Evolutionary conservation across 306 rosid species (phyloP), one percentile per base, ranked within the genome.

Genomic region (Vachellia collinsii): DNA sequence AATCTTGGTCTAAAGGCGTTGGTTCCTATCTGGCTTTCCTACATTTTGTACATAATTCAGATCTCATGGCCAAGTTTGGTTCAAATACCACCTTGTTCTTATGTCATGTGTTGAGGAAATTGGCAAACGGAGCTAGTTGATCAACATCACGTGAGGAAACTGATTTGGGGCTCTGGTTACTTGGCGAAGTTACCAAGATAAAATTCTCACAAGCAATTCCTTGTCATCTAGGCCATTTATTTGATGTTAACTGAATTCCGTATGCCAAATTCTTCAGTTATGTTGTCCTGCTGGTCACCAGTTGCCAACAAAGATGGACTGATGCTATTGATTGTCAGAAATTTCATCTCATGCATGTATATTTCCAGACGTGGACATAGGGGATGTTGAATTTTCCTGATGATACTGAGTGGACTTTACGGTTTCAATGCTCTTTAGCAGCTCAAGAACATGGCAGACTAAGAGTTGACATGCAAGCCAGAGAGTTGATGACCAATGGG

Each of bases 1-100:
- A 87, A 17, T 59, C 41, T 50, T 65, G 79, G 76, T 61, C 70
- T 44, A 16, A 20, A 62, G 61, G 39, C 17, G 14, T 82, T 76
- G 39, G 69, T 65, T 73, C 56, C 70, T 36, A 38, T 43, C 59
- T 34, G 70, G 79, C 74, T n/a, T 25, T 38, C 66, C 50, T 78
- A 36, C 76, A 23, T 68, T 69, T 70, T 80, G 78, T 79, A 77
- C 76, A 79, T 81, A 77, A 77, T 77, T 41, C 61, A 84, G 77
- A 56, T 78, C 76, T 9, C 7, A 22, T 67, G 37, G 78, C 70
- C 72, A 39, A 54, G 44, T 70, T 71, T 39, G 41, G 77, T 67
- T 67, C 41, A 56, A 5, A 44, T 64, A 29, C 69, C 68, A 43
- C 58, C 54, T 43, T 69, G 3, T 71, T 82, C 76, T 70, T 23